These are phyloP conservation scores for Cerrena zonata DNA, from an alignment of 1,284 basidiomycete species.

Conservation along the genomic window DNA sequence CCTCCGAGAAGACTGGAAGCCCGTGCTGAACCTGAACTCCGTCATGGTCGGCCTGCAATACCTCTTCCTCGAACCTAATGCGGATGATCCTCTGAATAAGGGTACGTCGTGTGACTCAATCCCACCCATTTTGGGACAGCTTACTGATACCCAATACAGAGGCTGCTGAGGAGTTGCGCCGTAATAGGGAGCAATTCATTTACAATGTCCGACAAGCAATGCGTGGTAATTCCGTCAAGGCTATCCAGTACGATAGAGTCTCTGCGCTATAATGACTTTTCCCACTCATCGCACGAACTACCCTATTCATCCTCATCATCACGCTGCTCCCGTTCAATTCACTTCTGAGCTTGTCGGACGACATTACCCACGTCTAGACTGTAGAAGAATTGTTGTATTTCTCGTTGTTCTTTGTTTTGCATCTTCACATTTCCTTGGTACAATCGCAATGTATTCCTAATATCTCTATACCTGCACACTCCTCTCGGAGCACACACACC, in stretches of 20 bases:
- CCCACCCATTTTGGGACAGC: constrained; percentile 2
- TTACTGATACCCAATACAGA: constrained; percentile 45
- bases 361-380: background rate
- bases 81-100: constrained; percentile 98
- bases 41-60: constrained; percentile 98
- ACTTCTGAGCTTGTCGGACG: background rate
- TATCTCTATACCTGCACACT: too few relatives aligned
- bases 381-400: background rate
- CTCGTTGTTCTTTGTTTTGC: background rate
- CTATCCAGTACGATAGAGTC: constrained; percentile 75
- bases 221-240: constrained; percentile 72
- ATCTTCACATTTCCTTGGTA: background rate
- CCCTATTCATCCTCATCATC: too few relatives aligned
- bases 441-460: background rate
- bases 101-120: constrained; percentile 47
- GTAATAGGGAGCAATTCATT: constrained; percentile 76
- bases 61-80: constrained; percentile 96
- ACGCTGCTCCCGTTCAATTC: background rate
- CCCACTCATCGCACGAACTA: too few relatives aligned
- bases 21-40: constrained; percentile 92
- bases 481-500: too few relatives aligned
- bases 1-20: constrained; percentile 99
- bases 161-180: constrained; percentile 88
- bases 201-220: constrained; percentile 80
- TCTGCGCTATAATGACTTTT: constrained; percentile 16